Evolutionary conservation across 495 filamentous ascomycete genomes (phyloP).

Genomic region (Penicillium cosmopolitanum): DNA sequence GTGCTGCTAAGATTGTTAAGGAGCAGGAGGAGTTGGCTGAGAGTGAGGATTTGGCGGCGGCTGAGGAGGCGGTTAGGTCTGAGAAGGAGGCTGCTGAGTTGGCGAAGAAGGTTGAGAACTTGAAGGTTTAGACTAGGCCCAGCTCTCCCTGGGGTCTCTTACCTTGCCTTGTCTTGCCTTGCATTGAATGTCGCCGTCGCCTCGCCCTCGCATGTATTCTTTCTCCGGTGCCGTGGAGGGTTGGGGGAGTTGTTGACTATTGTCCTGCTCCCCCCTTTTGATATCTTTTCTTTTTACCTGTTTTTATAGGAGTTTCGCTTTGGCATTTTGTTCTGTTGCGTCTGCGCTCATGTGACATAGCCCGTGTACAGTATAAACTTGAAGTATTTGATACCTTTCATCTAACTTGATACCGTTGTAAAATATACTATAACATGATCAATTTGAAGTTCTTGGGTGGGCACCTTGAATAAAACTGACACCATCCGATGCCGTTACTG

Average conservation of each 20-base stretch:
- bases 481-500: too few relatives aligned
- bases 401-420: neutral
- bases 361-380: constrained; percentile 36
- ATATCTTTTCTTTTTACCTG: constrained; percentile 16
- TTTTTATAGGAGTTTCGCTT: constrained; percentile 32
- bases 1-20: constrained; percentile 3
- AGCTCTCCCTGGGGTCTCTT: neutral
- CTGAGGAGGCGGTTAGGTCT: constrained; percentile 16
- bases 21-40: neutral
- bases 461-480: too few relatives aligned
- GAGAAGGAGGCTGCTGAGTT: constrained; percentile 11
- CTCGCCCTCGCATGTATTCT: too few relatives aligned
- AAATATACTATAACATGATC: neutral
- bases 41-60: constrained; percentile 7
- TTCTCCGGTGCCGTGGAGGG: too few relatives aligned
- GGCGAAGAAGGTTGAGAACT: constrained; percentile 13
- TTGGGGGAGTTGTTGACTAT: neutral
- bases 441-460: too few relatives aligned
- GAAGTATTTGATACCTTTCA: constrained; percentile 17
- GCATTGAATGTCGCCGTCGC: neutral
- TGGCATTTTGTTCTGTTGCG: constrained; percentile 30
- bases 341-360: constrained; percentile 34
- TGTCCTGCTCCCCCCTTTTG: neutral
- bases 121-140: constrained; percentile 1
- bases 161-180: neutral